These are phyloP conservation scores for Comarum palustre DNA, from an alignment of 306 rosid species.

Conservation along the genomic window DNA sequence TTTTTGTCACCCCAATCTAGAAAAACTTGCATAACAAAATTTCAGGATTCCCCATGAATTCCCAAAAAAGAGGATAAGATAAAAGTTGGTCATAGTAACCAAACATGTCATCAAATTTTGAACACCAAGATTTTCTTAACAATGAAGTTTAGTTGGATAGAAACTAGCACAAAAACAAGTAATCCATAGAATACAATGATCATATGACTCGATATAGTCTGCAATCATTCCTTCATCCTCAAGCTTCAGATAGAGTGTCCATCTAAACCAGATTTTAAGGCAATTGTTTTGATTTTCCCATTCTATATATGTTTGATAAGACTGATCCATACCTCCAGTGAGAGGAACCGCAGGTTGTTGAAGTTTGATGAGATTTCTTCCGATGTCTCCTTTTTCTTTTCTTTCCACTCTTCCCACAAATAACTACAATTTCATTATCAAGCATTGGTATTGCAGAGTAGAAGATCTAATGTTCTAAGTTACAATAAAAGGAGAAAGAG, in stretches of 20 bases:
- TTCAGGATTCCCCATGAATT: neutral
- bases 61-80: neutral
- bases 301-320: neutral
- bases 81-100: neutral
- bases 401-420: slow-evolving; percentile 95
- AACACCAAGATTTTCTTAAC: neutral
- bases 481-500: neutral
- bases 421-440: slow-evolving; percentile 50
- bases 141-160: neutral
- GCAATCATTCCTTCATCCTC: neutral
- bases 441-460: slow-evolving; percentile 12
- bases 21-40: neutral
- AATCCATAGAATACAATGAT: neutral
- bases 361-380: slow-evolving; percentile 64
- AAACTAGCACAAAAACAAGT: neutral
- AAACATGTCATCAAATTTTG: neutral
- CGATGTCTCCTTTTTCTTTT: slow-evolving; percentile 55
- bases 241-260: slow-evolving; percentile 1
- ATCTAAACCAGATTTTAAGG: neutral
- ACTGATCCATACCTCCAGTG: slow-evolving; percentile 61
- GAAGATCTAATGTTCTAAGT: slow-evolving; percentile 12
- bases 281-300: no score
- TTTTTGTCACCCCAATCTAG: neutral
- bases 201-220: slow-evolving; percentile 2
- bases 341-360: slow-evolving; percentile 69